Base-by-base conservation (phyloP, 139 green algal genomes). In the Gonium pectorale region DNA sequence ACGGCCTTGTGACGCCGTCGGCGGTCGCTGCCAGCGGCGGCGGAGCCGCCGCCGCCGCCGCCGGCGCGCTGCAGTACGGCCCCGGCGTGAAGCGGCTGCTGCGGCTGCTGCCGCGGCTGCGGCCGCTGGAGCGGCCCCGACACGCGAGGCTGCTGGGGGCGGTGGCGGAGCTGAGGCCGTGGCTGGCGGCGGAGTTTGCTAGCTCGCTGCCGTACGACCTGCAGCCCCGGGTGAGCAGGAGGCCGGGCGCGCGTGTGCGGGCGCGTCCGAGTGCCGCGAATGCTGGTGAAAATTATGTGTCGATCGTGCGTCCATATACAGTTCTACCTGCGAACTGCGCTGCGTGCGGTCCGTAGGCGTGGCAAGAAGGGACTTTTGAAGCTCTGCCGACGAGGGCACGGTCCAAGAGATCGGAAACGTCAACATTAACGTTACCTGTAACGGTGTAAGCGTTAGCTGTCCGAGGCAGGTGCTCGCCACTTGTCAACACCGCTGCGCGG, bases 181-280 rank as follows among this genome's bases (percentile, higher is more conserved):
- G 67, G 26, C 51, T 96, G 44, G 93, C 92, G 24, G 86, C 82
- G 1, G 86, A 91, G 46, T 88, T 94, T 29, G 75, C 95, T 31
- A 71, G 86, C 44, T 86, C 83, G n/a, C 62, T 94, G 77, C 88
- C 92, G 2, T 93, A 87, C 52, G 59, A 68, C 11, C 69, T 96
- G 52, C 93, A 96, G 84, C 93, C 93, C 1, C 54, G 75, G 59
- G 78, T 89, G 56, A 27, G 67, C 13, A 37, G 17, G 15, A n/a
- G n/a, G 60, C 4, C 31, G 0, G 60, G 11, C n/a, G 60, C 3
- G 31, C 21, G n/a, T 13, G 60, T n/a, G 60, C 60, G n/a, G 60
- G 60, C n/a, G 8, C 19, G 19, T 63, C 46, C 46, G 15, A 22
- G 46, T 54, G 46, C 9, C 46, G 46, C 11, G 46, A 15, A n/a